A percentile compares a stretch with the other conserved stretches of the same genome.
phyloP scores from a whole-genome alignment of 495 filamentous ascomycete species.

The Aspergillus wentii region DNA sequence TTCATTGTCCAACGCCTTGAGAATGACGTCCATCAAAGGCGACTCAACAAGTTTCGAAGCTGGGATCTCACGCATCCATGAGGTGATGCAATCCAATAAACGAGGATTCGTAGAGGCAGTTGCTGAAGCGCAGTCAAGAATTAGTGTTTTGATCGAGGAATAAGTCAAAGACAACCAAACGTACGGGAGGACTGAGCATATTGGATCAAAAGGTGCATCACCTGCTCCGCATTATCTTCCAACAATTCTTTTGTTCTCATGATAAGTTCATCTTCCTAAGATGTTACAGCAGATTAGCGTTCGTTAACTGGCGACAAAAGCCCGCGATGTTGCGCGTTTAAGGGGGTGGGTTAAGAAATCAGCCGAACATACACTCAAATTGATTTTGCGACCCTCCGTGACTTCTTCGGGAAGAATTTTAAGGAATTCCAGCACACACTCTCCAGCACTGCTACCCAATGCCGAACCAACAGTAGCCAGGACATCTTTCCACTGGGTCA shows the following conservation, averaged over 20 bases:
- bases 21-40: conserved; percentile 73
- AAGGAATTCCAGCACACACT: conserved; percentile 90
- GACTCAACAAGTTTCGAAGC: conserved; percentile 79
- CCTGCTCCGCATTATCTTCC: conserved; percentile 81
- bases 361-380: conserved; percentile 86
- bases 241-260: conserved; percentile 80
- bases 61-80: conserved; percentile 91
- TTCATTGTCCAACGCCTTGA: conserved; percentile 70
- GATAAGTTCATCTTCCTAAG: conserved; percentile 87
- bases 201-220: conserved; percentile 76
- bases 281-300: conserved; percentile 42
- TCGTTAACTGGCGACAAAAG: conserved; percentile 17
- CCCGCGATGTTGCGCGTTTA: conserved; percentile 12
- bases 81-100: conserved; percentile 89
- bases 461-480: conserved; percentile 71
- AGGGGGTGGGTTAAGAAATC: conserved; percentile 20
- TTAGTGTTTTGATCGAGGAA: background rate
- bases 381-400: conserved; percentile 97
- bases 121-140: conserved; percentile 23
- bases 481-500: conserved; percentile 94
- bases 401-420: conserved; percentile 97
- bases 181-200: conserved; percentile 88
- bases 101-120: conserved; percentile 81
- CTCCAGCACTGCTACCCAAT: conserved; percentile 70
- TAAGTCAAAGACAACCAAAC: conserved; percentile 14